Conservation (phyloP, 306 rosid species). For the Vicia sativa region DNA sequence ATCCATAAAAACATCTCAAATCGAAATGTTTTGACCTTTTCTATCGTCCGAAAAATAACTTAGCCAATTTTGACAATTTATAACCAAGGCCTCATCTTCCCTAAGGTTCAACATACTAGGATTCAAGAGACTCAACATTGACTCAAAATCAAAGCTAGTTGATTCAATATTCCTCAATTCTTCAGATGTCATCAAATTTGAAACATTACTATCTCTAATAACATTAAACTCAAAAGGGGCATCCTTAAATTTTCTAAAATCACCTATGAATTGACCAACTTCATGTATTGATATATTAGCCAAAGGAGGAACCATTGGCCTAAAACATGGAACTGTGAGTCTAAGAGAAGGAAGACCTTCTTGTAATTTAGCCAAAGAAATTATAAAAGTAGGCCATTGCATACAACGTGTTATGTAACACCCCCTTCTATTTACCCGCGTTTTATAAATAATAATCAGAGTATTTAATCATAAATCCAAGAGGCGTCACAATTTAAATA, state of each 20-base stretch:
- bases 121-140: conserved; percentile 58
- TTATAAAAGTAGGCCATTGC: conserved; percentile 99
- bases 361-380: conserved; percentile 69
- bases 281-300: conserved; percentile 71
- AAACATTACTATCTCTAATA: conserved; percentile 41
- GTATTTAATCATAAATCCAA: too few species aligned
- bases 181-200: conserved; percentile 23
- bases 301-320: conserved; percentile 81
- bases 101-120: conserved; percentile 58
- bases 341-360: conserved; percentile 83
- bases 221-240: conserved; percentile 80
- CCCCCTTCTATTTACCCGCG: too few species aligned
- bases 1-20: conserved; percentile 61
- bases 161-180: conserved; percentile 39
- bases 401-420: conserved; percentile 85
- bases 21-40: conserved; percentile 42
- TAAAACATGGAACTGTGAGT: conserved; percentile 70
- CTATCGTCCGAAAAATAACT: conserved; percentile 62
- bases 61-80: conserved; percentile 86
- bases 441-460: too few species aligned
- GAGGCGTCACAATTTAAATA: too few species aligned
- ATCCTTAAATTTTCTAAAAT: conserved; percentile 70
- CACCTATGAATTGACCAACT: conserved; percentile 73
- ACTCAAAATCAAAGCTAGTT: conserved; percentile 47
- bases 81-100: conserved; percentile 82